These are phyloP conservation scores for Ilex asprella DNA, from an alignment of 257 asterid genomes.

Conservation along the genomic window DNA sequence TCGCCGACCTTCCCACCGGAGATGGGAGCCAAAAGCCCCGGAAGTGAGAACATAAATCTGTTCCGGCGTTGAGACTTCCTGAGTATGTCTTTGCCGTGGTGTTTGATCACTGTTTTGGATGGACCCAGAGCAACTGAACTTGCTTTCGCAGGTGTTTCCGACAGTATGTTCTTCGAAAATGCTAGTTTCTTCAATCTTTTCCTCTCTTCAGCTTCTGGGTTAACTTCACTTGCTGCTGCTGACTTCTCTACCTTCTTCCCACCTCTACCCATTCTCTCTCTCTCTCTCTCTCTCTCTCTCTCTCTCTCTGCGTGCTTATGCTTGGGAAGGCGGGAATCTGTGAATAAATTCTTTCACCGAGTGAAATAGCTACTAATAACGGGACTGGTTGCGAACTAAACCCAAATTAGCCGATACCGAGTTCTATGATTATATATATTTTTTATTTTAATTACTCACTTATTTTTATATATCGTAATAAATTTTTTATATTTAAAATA, in stretches of 20 bases:
- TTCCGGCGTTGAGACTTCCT: slow-evolving; percentile 80
- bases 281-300: not conserved
- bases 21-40: slow-evolving; percentile 69
- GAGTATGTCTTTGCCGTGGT: slow-evolving; percentile 74
- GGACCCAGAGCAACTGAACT: slow-evolving; percentile 40
- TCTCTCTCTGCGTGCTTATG: not conserved
- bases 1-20: slow-evolving; percentile 86
- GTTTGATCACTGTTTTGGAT: slow-evolving; percentile 60
- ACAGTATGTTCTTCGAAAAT: slow-evolving; percentile 36
- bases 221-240: slow-evolving; percentile 24
- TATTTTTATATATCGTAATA: too few species aligned
- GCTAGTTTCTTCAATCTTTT: slow-evolving; percentile 52
- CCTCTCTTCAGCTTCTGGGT: slow-evolving; percentile 51
- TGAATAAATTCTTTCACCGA: too few species aligned
- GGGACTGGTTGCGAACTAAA: too few species aligned
- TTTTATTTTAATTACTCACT: too few species aligned
- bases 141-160: slow-evolving; percentile 34
- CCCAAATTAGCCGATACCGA: too few species aligned
- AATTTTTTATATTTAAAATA: too few species aligned
- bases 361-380: too few species aligned
- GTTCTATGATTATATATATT: too few species aligned
- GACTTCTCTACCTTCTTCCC: slow-evolving; percentile 30
- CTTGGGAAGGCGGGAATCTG: too few species aligned
- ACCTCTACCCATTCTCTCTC: slow-evolving; percentile 35
- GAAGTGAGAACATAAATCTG: slow-evolving; percentile 70